Evolutionary conservation across 179 eudicot species (phyloP).

Genomic region (Heliamphora pulchella): DNA sequence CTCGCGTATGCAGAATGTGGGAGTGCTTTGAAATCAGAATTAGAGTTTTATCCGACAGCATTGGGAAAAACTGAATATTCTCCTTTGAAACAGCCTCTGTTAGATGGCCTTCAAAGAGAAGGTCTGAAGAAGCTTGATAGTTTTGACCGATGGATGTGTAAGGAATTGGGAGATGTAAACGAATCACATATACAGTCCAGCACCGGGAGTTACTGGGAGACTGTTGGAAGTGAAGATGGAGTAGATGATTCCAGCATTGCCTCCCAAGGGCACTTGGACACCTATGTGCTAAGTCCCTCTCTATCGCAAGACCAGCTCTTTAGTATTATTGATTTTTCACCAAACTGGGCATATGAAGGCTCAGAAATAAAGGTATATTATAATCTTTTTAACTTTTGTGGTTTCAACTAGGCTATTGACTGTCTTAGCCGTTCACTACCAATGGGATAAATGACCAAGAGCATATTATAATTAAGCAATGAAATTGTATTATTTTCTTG

Average conservation of each 20-base stretch:
- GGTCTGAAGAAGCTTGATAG: constrained; percentile 68
- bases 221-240: constrained; percentile 46
- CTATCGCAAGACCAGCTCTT: constrained; percentile 66
- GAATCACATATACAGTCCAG: constrained; percentile 41
- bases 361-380: constrained; percentile 61
- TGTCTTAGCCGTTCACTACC: not conserved
- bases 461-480: constrained; percentile 8
- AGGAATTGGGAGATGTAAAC: constrained; percentile 62
- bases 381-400: not conserved
- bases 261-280: constrained; percentile 33
- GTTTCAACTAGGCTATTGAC: constrained; percentile 2
- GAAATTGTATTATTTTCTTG: not conserved
- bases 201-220: constrained; percentile 49
- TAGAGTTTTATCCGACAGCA: constrained; percentile 19
- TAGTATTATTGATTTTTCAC: constrained; percentile 67
- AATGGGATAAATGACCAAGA: not conserved
- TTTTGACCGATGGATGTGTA: constrained; percentile 75
- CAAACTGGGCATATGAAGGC: constrained; percentile 63
- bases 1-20: constrained; percentile 22
- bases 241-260: constrained; percentile 36
- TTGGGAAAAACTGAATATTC: constrained; percentile 30
- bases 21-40: constrained; percentile 21
- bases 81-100: constrained; percentile 32
- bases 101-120: constrained; percentile 34
- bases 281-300: constrained; percentile 51